phyloP scores from a whole-genome alignment of 306 rosid species.

The Casuarina cunninghamiana region DNA sequence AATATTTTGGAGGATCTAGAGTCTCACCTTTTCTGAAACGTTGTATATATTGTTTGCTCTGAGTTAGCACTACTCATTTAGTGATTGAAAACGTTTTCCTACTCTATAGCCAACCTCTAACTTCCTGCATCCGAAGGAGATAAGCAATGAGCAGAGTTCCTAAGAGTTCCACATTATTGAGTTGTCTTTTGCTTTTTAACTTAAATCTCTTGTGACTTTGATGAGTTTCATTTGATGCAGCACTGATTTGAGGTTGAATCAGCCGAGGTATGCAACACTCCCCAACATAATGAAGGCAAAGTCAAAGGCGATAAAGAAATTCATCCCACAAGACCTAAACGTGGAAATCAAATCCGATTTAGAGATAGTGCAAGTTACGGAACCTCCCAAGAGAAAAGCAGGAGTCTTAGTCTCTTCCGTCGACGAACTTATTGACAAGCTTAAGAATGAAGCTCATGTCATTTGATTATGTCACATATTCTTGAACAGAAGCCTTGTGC shows the following conservation, averaged over 20 bases:
- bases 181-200: no score
- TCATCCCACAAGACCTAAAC: conserved; percentile 66
- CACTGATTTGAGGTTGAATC: conserved; percentile 90
- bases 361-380: conserved; percentile 74
- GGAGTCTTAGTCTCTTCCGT: conserved; percentile 81
- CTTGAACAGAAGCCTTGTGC: background rate
- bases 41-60: no score
- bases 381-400: conserved; percentile 93
- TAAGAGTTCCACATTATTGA: no score
- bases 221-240: conserved; percentile 37
- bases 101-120: no score
- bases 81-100: no score
- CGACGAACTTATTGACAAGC: conserved; percentile 84
- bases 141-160: no score
- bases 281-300: conserved; percentile 99
- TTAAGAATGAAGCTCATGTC: conserved; percentile 78
- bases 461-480: conserved; percentile 36
- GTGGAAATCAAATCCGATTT: conserved; percentile 73
- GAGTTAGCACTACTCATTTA: no score
- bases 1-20: no score
- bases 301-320: conserved; percentile 75
- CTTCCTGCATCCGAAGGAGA: no score
- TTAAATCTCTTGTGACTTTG: background rate
- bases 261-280: conserved; percentile 91
- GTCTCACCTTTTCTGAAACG: no score